Base-by-base conservation (phyloP, 1,284 basidiomycete genomes). In the Irpex lacteus region DNA sequence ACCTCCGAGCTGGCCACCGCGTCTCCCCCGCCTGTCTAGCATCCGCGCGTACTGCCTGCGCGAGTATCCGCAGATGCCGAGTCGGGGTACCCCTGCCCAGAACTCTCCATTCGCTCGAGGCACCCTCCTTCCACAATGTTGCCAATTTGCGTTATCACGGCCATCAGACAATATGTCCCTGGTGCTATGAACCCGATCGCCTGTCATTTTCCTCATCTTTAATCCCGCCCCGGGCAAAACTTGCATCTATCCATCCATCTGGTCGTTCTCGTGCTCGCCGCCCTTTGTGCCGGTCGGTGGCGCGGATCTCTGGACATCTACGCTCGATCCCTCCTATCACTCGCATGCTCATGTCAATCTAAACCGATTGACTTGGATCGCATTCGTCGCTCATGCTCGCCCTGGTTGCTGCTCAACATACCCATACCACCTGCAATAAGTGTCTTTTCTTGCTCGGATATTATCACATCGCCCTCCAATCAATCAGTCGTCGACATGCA, bases 21-120 rank as follows among this genome's bases (percentile, higher is more conserved):
- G 60, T 15, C 63, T 66, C 9, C 65, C 65, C 40, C 50, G 55
- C 9, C 56, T 66, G 19, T 11, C 59, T 34, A 57, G 37, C 26
- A 55, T 66, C 47, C 54, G 21, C 3, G 63, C 58, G 37, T 60
- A 21, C 8, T 55, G 34, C 60, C 60, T 66, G n/a, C 62, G 65
- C 57, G 55, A 60, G 60, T 66, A 61, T 36, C 62, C 63, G 9
- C 60, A 59, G 34, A 21, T 54, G 44, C 32, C 11, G 13, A 5
- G 34, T 19, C 56, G n/a, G 19, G 65, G 65, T n/a, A 66, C 65
- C 19, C 65, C 65, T 5, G 5, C 40, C 5, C 56, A 40, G 18
- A 56, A 47, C 15, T 40, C 55, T 34, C 37, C 55, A 21, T 18
- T 49, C 18, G 60, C 60, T 32, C 37, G 65, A 26, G 65, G 65